Conservation (phyloP, 768 basidiomycete species). For the Rhizopogon vulgaris region DNA sequence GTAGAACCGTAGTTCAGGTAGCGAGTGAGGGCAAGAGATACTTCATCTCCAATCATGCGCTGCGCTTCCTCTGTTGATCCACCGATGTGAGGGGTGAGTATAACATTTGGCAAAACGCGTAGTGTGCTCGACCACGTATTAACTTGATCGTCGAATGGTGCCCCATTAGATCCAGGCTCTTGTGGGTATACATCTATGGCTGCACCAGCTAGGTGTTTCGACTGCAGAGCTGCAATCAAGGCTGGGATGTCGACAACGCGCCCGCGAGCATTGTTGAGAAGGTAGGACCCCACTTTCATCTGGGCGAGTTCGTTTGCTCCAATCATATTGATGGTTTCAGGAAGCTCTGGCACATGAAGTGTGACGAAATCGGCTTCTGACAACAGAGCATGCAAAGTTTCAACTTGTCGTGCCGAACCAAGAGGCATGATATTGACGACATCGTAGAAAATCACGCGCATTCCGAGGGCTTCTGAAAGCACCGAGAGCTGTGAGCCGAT, state of each 20-base stretch:
- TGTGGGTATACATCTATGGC: slow-evolving; percentile 93
- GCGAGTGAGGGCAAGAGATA: slow-evolving; percentile 74
- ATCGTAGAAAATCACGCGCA: slow-evolving; percentile 94
- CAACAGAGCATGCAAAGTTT: slow-evolving; percentile 69
- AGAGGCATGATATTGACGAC: slow-evolving; percentile 97
- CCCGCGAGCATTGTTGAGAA: slow-evolving; percentile 98
- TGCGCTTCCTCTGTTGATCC: slow-evolving; percentile 99
- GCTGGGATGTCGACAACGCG: slow-evolving; percentile 94
- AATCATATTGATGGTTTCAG: slow-evolving; percentile 96
- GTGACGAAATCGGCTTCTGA: slow-evolving; percentile 86
- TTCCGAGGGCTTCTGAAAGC: slow-evolving; percentile 92
- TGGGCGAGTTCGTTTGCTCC: slow-evolving; percentile 63
- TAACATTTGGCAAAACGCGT: slow-evolving; percentile 77
- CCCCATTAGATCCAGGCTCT: slow-evolving; percentile 90
- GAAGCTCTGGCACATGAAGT: slow-evolving; percentile 92
- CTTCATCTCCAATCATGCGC: slow-evolving; percentile 94
- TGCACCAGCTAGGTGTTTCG: slow-evolving; percentile 81
- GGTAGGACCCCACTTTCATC: slow-evolving; percentile 94
- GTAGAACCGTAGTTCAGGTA: slow-evolving; percentile 93
- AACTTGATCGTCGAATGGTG: slow-evolving; percentile 82
- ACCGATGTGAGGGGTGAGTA: slow-evolving; percentile 97
- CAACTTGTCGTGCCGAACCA: slow-evolving; percentile 88
- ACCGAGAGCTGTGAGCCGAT: slow-evolving; percentile 97
- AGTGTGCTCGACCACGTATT: slow-evolving; percentile 81
- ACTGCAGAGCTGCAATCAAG: slow-evolving; percentile 71